Percentiles rank a stretch among this genome's conserved stretches.
phyloP scores from a whole-genome alignment of 768 basidiomycete species.

The Leucocoprinus sp. region DNA sequence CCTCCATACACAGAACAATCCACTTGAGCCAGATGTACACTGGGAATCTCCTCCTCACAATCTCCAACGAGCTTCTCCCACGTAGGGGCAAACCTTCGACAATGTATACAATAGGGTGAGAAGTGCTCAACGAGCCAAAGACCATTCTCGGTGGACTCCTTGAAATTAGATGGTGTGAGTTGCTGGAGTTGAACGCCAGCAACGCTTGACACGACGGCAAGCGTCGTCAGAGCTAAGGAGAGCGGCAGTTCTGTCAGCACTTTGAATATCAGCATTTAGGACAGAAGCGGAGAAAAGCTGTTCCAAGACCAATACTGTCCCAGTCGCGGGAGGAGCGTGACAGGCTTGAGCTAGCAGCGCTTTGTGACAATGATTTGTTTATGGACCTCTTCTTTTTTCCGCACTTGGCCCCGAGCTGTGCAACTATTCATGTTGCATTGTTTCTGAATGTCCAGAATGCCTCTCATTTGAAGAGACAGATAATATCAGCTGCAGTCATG shows the following conservation, averaged over 20 bases:
- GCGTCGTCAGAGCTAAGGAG: conserved; percentile 3
- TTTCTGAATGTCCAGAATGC: conserved; percentile 65
- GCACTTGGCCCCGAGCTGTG: conserved; percentile 35
- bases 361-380: conserved; percentile 5
- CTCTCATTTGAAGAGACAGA: conserved; percentile 47
- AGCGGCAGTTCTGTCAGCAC: conserved; percentile 4
- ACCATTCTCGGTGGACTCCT: conserved; percentile 42
- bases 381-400: conserved; percentile 54
- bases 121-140: conserved; percentile 83
- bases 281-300: neutral
- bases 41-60: conserved; percentile 36
- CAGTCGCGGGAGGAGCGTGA: neutral
- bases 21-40: conserved; percentile 61
- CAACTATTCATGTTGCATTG: conserved; percentile 51
- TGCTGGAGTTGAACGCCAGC: conserved; percentile 11
- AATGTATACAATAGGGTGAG: conserved; percentile 82
- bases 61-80: conserved; percentile 65
- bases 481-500: conserved; percentile 61
- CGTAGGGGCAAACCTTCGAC: conserved; percentile 69
- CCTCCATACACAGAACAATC: conserved; percentile 20
- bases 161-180: conserved; percentile 57
- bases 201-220: conserved; percentile 1
- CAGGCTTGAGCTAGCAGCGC: neutral
- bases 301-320: neutral
- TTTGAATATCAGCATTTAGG: neutral